These are phyloP conservation scores for Cerioporus squamosus DNA, from an alignment of 1,284 basidiomycete species.

Conservation along the genomic window DNA sequence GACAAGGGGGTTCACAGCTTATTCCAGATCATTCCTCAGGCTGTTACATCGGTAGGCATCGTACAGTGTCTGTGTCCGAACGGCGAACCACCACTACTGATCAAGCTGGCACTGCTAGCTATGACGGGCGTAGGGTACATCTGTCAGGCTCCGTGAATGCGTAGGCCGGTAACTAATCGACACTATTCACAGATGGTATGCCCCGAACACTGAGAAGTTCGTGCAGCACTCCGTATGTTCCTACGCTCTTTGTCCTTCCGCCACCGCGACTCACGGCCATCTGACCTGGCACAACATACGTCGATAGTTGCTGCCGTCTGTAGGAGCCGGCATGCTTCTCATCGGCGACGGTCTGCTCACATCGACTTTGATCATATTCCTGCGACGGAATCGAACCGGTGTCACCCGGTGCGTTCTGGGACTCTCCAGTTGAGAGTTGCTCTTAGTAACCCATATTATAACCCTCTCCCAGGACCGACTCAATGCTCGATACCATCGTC, in stretches of 20 bases:
- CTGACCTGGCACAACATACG: no score
- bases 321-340: background rate
- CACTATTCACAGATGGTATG: background rate
- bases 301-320: slow-evolving; percentile 4
- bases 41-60: background rate
- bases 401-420: background rate
- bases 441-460: background rate
- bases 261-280: no score
- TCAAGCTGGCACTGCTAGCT: no score
- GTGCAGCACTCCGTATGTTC: slow-evolving; percentile 2
- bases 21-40: background rate
- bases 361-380: slow-evolving; percentile 1
- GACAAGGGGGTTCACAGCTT: no score
- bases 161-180: no score
- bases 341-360: slow-evolving; percentile 4
- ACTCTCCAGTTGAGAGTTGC: background rate
- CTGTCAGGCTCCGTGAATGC: no score
- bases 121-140: background rate
- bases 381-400: slow-evolving; percentile 4
- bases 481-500: slow-evolving; percentile 3
- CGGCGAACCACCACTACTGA: no score
- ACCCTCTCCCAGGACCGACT: slow-evolving; percentile 3
- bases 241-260: no score
- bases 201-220: background rate
- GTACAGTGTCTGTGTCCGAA: no score